Conservation (phyloP, 2,329 filamentous ascomycete genomes). For the Ophiostoma sp. region DNA sequence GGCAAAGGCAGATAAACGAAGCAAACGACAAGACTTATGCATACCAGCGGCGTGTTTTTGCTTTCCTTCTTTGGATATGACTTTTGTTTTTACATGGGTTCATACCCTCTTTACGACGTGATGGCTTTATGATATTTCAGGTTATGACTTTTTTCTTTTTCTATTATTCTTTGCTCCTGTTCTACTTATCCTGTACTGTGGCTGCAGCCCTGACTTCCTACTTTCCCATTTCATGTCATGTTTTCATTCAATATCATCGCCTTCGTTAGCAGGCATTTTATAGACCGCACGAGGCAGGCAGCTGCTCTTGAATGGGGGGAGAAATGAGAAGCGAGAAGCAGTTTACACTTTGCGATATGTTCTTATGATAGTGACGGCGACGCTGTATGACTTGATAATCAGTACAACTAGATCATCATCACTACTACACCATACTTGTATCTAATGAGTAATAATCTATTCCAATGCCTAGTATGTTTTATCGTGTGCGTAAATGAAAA, state of each 20-base stretch:
- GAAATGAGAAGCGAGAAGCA: not conserved
- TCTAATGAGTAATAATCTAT: not conserved
- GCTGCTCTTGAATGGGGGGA: not conserved
- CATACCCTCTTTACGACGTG: conserved; percentile 19
- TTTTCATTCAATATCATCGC: not conserved
- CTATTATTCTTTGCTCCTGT: conserved; percentile 4
- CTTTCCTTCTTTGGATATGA: not conserved
- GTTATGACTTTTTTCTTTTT: conserved; percentile 25
- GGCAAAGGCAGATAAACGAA: not conserved
- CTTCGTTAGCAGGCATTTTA: not conserved
- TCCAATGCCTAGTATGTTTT: not conserved
- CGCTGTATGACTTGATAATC: too few species aligned
- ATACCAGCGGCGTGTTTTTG: conserved; percentile 6
- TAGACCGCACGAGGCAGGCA: not conserved
- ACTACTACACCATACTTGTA: too few species aligned
- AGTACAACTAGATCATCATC: too few species aligned
- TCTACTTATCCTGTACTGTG: conserved; percentile 2
- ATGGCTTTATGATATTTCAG: conserved; percentile 25
- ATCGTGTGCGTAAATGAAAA: not conserved
- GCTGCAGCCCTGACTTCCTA: not conserved
- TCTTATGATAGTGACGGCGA: not conserved
- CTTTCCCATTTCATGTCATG: conserved; percentile 4
- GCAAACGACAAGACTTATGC: not conserved
- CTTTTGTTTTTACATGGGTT: conserved; percentile 4
- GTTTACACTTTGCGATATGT: not conserved